Evolutionary conservation across 768 basidiomycete genomes (phyloP).

Genomic region (Mycena capillaripes): DNA sequence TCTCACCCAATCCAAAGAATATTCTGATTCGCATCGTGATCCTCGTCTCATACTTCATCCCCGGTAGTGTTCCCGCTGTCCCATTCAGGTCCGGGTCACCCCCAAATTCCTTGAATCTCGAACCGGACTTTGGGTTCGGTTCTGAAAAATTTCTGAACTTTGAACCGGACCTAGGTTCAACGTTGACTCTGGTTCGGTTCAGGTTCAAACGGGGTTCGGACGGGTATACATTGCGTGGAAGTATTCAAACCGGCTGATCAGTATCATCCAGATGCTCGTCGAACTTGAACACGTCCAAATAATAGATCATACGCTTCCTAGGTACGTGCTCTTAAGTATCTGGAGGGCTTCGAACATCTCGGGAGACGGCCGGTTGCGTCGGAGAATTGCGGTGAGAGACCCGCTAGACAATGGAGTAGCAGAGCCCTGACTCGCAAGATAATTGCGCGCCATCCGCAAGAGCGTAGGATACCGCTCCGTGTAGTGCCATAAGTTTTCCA

Average conservation of each 20-base stretch:
- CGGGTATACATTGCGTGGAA: not conserved
- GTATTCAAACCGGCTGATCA: not conserved
- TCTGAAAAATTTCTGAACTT: not conserved
- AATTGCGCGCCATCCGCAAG: constrained; percentile 41
- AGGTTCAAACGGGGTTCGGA: not conserved
- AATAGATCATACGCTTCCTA: not conserved
- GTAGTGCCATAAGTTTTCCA: too few species aligned
- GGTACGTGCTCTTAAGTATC: constrained; percentile 47
- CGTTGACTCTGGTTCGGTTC: not conserved
- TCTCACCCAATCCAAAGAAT: too few species aligned
- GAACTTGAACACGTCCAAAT: not conserved
- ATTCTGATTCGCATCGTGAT: too few species aligned
- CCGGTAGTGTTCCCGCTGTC: too few species aligned
- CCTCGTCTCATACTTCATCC: too few species aligned
- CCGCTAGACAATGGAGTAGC: constrained; percentile 46
- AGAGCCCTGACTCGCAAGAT: constrained; percentile 47
- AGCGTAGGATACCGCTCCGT: constrained; percentile 45
- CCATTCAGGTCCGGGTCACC: too few species aligned
- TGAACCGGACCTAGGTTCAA: not conserved
- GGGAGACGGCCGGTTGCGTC: constrained; percentile 38
- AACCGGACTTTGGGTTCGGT: too few species aligned
- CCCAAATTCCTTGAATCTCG: too few species aligned
- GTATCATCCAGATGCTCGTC: not conserved
- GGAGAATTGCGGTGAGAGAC: constrained; percentile 40
- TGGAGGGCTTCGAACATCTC: constrained; percentile 45